Evolutionary conservation across 306 rosid species (phyloP).

Genomic region (Pyrus pyrifolia): DNA sequence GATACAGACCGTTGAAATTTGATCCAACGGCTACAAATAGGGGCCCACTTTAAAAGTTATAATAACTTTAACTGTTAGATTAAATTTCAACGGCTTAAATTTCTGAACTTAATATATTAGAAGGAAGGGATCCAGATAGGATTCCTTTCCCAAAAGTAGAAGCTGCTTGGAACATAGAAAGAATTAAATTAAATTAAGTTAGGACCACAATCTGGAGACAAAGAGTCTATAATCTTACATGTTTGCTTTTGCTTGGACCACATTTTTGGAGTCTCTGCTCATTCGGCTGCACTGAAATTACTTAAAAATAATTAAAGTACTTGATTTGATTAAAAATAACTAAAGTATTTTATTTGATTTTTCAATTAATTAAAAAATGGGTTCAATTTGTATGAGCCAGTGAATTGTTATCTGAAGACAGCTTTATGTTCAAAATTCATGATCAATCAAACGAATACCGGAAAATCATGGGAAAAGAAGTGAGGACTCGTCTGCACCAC

Average conservation of each 20-base stretch:
- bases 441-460: background rate
- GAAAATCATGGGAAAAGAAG: constrained; percentile 9
- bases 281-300: background rate
- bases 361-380: background rate
- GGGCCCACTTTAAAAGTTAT: no score
- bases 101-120: accelerated
- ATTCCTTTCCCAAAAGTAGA: background rate
- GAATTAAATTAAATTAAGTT: background rate
- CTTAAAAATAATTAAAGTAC: background rate
- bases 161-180: constrained; percentile 4
- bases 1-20: no score
- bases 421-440: no score
- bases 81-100: no score
- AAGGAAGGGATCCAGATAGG: no score
- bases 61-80: no score
- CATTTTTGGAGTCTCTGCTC: background rate
- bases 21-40: no score
- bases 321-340: background rate
- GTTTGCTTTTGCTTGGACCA: background rate
- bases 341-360: background rate
- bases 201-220: no score
- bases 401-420: background rate
- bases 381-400: background rate
- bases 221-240: no score
- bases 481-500: constrained; percentile 5